A percentile compares a stretch with the other conserved stretches of the same genome.
These are phyloP conservation scores for Capsaspora owczarzaki DNA, from an alignment of 78 protist species.

Conservation along the genomic window DNA sequence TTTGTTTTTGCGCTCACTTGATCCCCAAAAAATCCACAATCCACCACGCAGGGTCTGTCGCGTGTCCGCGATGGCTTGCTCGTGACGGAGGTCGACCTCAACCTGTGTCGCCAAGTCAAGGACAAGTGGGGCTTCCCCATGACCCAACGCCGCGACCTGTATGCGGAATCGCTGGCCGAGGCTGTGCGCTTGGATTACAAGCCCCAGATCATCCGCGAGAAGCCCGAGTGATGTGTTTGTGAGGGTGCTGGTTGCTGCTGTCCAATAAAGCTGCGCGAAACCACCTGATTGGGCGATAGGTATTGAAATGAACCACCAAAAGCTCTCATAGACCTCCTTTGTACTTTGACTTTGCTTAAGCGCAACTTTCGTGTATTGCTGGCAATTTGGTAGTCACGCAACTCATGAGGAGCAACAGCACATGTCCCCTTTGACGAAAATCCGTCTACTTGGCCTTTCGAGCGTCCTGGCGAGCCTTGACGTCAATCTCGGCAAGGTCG, in stretches of 20 bases:
- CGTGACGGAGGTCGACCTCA: constrained; percentile 83
- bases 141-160: constrained; percentile 25
- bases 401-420: no score
- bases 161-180: constrained; percentile 24
- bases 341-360: no score
- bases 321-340: no score
- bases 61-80: constrained; percentile 79
- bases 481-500: not conserved
- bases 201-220: constrained; percentile 33
- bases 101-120: constrained; percentile 70
- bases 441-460: no score
- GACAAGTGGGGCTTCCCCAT: constrained; percentile 84
- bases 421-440: no score
- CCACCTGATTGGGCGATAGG: no score
- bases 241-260: no score
- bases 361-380: no score
- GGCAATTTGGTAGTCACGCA: no score
- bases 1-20: not conserved
- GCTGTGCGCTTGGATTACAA: constrained; percentile 11
- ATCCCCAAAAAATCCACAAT: not conserved
- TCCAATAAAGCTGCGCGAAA: no score
- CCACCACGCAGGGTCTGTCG: constrained; percentile 59
- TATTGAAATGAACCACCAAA: no score
- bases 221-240: no score
- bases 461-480: not conserved